phyloP scores from a whole-genome alignment of 495 filamentous ascomycete species.

The Apiosordaria backusii region DNA sequence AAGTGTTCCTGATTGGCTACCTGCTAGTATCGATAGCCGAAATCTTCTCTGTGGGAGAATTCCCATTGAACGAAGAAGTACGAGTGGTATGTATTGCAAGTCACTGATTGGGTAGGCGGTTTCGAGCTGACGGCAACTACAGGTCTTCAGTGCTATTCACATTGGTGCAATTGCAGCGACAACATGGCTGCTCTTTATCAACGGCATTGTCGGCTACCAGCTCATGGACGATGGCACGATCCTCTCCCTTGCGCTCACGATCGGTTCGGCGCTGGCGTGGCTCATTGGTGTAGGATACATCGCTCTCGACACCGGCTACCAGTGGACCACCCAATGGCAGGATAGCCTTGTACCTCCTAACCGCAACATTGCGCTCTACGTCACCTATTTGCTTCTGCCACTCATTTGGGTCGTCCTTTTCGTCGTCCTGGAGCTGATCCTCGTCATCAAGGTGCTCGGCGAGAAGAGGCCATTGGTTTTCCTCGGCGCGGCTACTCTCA shows the following conservation, averaged over 20 bases:
- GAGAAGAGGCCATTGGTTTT: conserved; percentile 88
- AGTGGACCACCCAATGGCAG: conserved; percentile 76
- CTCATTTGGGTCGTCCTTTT: conserved; percentile 83
- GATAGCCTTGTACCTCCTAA: conserved; percentile 53
- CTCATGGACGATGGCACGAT: conserved; percentile 90
- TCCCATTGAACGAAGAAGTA: conserved; percentile 66
- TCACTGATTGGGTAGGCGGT: too few relatives aligned
- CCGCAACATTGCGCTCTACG: conserved; percentile 82
- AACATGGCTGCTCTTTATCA: conserved; percentile 86
- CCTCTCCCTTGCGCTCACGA: conserved; percentile 71
- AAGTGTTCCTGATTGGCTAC: conserved; percentile 85
- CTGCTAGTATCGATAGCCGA: conserved; percentile 90
- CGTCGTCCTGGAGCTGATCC: conserved; percentile 73
- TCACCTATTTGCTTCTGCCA: conserved; percentile 87
- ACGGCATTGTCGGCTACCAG: conserved; percentile 90
- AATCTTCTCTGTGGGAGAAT: conserved; percentile 90
- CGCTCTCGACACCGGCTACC: conserved; percentile 86
- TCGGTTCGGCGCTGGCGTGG: conserved; percentile 62
- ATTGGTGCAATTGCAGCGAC: conserved; percentile 85
- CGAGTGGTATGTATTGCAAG: conserved; percentile 53
- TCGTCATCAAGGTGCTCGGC: conserved; percentile 80
- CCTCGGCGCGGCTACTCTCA: conserved; percentile 64
- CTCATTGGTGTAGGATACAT: conserved; percentile 96
- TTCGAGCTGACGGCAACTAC: neutral
- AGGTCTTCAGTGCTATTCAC: conserved; percentile 93